Conservation (phyloP, 805 yeast species). For the Yarrowia alimentaria region DNA sequence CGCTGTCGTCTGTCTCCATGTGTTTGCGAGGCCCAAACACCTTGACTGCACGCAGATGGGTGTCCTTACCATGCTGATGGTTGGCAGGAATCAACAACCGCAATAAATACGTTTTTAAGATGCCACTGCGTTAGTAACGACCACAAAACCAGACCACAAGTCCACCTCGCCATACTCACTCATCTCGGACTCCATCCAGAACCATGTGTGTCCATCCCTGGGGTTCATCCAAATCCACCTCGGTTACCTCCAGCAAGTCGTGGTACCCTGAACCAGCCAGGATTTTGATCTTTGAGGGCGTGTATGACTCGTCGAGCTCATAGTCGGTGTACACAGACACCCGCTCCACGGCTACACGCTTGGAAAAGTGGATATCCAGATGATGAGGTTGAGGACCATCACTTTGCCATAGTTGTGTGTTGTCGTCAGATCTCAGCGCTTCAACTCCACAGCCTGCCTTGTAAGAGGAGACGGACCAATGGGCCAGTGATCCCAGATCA, state of each 20-base stretch:
- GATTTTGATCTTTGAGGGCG: slow-evolving; percentile 69
- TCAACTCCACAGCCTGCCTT: slow-evolving; percentile 71
- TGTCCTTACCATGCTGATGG: slow-evolving; percentile 94
- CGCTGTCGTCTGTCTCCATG: slow-evolving; percentile 30
- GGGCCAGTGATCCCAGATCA: slow-evolving; percentile 77
- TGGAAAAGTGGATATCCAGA: slow-evolving; percentile 75
- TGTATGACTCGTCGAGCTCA: slow-evolving; percentile 81
- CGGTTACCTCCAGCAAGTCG: slow-evolving; percentile 66
- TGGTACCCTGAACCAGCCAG: slow-evolving; percentile 78
- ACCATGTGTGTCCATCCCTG: slow-evolving; percentile 74
- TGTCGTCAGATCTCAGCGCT: slow-evolving; percentile 68
- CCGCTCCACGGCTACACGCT: slow-evolving; percentile 64
- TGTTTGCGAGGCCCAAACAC: slow-evolving; percentile 41
- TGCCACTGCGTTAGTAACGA: too few relatives aligned
- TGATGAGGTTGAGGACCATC: slow-evolving; percentile 90
- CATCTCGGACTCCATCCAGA: slow-evolving; percentile 54
- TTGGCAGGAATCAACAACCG: slow-evolving; percentile 66
- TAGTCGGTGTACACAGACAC: slow-evolving; percentile 71
- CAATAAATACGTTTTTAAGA: slow-evolving; percentile 64
- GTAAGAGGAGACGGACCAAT: slow-evolving; percentile 77
- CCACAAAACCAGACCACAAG: too few relatives aligned
- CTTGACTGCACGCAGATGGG: slow-evolving; percentile 78
- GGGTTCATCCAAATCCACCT: slow-evolving; percentile 60
- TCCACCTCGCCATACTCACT: too few relatives aligned
- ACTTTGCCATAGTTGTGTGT: slow-evolving; percentile 85